Evolutionary conservation across 148 eudicot species (phyloP).

Genomic region (Selenicereus undatus): DNA sequence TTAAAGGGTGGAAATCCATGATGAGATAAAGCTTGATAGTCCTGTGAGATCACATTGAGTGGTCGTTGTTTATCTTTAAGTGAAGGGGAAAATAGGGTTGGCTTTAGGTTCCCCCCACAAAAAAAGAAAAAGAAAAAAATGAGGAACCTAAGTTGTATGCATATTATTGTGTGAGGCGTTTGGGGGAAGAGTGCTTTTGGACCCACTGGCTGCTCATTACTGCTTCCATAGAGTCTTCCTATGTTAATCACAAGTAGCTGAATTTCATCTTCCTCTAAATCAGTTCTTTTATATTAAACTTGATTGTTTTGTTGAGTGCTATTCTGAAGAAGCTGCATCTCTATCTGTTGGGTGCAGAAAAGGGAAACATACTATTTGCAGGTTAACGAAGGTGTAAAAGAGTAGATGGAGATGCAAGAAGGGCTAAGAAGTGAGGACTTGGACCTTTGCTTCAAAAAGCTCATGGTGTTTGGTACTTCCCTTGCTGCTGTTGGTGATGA

Average conservation of each 20-base stretch:
- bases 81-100: too few species aligned
- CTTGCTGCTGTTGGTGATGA: conserved; percentile 9
- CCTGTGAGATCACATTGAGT: background rate
- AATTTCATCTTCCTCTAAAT: background rate
- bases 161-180: too few species aligned
- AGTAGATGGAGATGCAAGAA: conserved; percentile 33
- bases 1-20: background rate
- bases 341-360: conserved; percentile 14
- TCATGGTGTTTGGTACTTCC: conserved; percentile 47
- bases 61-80: background rate
- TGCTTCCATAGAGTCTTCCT: background rate
- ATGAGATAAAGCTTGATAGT: background rate
- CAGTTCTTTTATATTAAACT: conserved; percentile 1
- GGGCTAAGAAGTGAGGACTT: conserved; percentile 46
- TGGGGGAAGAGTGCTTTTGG: background rate
- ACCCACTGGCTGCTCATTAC: background rate
- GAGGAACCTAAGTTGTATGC: too few species aligned
- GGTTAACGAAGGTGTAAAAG: conserved; percentile 8
- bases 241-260: background rate
- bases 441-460: conserved; percentile 55
- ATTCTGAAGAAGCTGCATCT: background rate
- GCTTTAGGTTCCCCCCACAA: too few species aligned
- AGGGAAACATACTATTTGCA: background rate
- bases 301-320: conserved; percentile 9
- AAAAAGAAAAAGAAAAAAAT: too few species aligned